A percentile compares a stretch with the other conserved stretches of the same genome.
These are phyloP conservation scores for Stipa capillata DNA, from an alignment of 176 grass and related monocot genomes.

Conservation along the genomic window DNA sequence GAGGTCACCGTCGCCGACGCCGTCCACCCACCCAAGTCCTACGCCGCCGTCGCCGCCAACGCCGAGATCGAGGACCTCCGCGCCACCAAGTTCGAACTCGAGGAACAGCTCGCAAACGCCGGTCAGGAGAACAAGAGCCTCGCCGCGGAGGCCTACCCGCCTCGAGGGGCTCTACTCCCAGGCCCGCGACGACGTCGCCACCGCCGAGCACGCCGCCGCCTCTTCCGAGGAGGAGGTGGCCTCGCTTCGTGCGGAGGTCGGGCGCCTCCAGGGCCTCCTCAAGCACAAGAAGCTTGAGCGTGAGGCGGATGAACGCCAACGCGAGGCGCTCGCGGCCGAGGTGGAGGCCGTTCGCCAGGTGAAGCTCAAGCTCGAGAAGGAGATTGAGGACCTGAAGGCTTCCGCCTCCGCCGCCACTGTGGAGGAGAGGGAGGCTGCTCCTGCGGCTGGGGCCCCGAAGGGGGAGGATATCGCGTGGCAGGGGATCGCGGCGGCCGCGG, in stretches of 20 bases:
- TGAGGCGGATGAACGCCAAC: neutral
- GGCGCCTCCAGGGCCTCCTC: constrained; percentile 22
- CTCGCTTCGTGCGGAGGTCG: constrained; percentile 6
- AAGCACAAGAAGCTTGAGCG: constrained; percentile 2
- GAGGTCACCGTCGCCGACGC: neutral
- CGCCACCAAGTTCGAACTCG: constrained; percentile 29
- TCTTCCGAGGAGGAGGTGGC: constrained; percentile 5
- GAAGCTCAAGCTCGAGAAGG: constrained; percentile 36
- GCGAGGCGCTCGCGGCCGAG: neutral
- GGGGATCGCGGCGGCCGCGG: constrained; percentile 17
- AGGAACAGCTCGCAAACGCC: constrained; percentile 35
- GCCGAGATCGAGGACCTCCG: constrained; percentile 46
- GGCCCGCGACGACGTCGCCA: constrained; percentile 21
- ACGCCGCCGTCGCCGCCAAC: constrained; percentile 30
- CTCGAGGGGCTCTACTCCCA: constrained; percentile 28
- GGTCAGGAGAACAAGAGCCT: constrained; percentile 10
- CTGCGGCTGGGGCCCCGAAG: neutral
- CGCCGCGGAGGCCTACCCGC: constrained; percentile 18
- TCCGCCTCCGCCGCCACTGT: neutral
- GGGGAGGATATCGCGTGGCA: constrained; percentile 20
- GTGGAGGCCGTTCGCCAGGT: constrained; percentile 15
- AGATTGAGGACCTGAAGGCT: constrained; percentile 24
- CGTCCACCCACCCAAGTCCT: constrained; percentile 21
- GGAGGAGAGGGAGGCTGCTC: constrained; percentile 22
- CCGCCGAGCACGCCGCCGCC: constrained; percentile 14